Evolutionary conservation across 345 rosid species (phyloP), one percentile per base, ranked within the genome.

Genomic region (Viola odorata): DNA sequence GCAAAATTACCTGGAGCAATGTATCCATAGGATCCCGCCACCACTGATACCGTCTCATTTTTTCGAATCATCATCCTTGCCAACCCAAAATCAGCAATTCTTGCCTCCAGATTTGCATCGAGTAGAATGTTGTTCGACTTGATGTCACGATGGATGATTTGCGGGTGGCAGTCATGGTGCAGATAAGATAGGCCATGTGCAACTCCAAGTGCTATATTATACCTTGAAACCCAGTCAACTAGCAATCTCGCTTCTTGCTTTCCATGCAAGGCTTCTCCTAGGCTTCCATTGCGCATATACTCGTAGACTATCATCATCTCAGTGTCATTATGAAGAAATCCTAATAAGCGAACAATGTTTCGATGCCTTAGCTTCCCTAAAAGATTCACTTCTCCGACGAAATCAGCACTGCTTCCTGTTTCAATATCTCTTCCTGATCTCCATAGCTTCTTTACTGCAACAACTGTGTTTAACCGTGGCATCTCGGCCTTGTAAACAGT

Each of bases 21-120:
- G 80, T 87, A 92, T 12, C 96, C 96, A 62, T 85, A 89, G n/a
- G 98, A 92, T 42, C 98, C 98, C 37, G 98, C 97, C 58, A 92
- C 97, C 87, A 87, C 78, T 0, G 96, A 87, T 58, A 89, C 90
- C 14, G 96, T 92, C 75, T 92, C 97, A 13, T 92, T 89, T 83
- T 78, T 87, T 41, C 82, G 75, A 41, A 77, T 77, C 96, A 92
- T 87, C 95, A 85, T 81, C 66, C 85, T 89, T 7, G 96, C 98
- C 80, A 89, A 74, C 12, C 98, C 98, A 23, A 89, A 92, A 77
- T 89, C 98, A 5, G 97, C 96, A 59, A 92, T 84, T 55, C 88
- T 87, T 32, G 96, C 90, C 62, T 87, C 91, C 4, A 89, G 88
- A 73, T 89, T 84, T 9, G 87, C 87, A 63, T 89, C 87, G 10